phyloP scores from a whole-genome alignment of 164 flowering plant genomes.

The Aristolochia fimbriata region DNA sequence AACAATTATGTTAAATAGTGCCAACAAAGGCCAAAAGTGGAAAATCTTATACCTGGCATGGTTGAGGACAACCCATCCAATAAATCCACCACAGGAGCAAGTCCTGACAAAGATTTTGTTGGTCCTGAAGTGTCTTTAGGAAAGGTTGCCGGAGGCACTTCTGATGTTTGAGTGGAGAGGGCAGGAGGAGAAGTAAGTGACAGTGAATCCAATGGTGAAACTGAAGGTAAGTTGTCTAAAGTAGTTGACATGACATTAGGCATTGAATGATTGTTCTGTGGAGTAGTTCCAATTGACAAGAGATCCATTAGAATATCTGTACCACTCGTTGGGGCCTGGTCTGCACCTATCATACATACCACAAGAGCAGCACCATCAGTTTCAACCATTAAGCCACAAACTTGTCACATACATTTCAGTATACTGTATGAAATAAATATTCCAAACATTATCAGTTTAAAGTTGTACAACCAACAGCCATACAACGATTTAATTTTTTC shows the following conservation, averaged over 20 bases:
- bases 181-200: conserved; percentile 32
- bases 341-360: conserved; percentile 27
- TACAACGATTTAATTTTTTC: too few species aligned
- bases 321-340: conserved; percentile 49
- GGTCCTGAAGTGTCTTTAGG: background rate
- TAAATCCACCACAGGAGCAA: conserved; percentile 67
- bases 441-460: too few species aligned
- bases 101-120: conserved; percentile 25
- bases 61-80: conserved; percentile 64
- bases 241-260: conserved; percentile 34
- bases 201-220: conserved; percentile 32
- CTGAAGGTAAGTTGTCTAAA: conserved; percentile 31
- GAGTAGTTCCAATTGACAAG: conserved; percentile 68
- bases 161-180: conserved; percentile 25
- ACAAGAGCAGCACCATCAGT: conserved; percentile 9
- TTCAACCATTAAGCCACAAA: background rate
- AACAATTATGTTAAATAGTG: background rate
- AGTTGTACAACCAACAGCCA: too few species aligned
- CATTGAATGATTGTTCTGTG: conserved; percentile 32
- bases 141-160: conserved; percentile 1
- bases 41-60: conserved; percentile 26
- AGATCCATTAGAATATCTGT: conserved; percentile 83
- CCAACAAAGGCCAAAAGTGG: background rate
- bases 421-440: background rate
- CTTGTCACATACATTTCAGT: background rate